These are phyloP conservation scores for Gracilaria caudata DNA, from an alignment of 23 red algal genomes.

Conservation along the genomic window DNA sequence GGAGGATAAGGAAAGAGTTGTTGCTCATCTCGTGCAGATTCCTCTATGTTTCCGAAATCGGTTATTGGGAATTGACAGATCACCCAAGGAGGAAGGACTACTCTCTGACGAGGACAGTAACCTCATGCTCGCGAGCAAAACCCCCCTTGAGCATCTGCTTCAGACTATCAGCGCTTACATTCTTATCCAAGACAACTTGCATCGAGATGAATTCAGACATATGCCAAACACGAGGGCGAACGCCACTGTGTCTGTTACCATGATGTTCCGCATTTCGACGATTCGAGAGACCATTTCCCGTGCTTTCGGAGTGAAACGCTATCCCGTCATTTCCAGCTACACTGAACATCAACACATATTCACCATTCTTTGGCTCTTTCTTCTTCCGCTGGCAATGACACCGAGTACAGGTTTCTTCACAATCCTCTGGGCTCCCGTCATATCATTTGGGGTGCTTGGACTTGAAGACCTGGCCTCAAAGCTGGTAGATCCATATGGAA, in stretches of 20 bases:
- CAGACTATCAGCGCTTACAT: slow-evolving; percentile 27
- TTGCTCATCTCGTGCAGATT: slow-evolving; percentile 33
- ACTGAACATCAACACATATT: slow-evolving; percentile 40
- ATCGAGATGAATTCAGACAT: background rate
- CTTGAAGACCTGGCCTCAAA: slow-evolving; percentile 43
- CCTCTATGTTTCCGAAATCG: slow-evolving; percentile 28
- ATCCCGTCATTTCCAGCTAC: slow-evolving; percentile 41
- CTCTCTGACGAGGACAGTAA: slow-evolving; percentile 32
- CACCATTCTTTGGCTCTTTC: slow-evolving; percentile 34
- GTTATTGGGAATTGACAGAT: slow-evolving; percentile 13
- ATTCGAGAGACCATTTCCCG: slow-evolving; percentile 13
- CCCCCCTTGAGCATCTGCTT: slow-evolving; percentile 12
- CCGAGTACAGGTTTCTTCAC: slow-evolving; percentile 37
- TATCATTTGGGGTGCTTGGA: slow-evolving; percentile 50
- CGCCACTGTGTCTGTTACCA: background rate
- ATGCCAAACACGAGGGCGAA: background rate
- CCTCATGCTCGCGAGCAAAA: background rate
- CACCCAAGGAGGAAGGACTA: background rate
- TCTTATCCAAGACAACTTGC: slow-evolving; percentile 16
- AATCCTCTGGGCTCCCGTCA: slow-evolving; percentile 46
- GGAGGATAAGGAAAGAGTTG: slow-evolving; percentile 44
- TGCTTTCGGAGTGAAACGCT: slow-evolving; percentile 31
- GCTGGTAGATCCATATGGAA: slow-evolving; percentile 53
- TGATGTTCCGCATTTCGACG: background rate
- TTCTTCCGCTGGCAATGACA: slow-evolving; percentile 48